phyloP scores from a whole-genome alignment of 176 grass and related monocot genomes.

The Neostapfia colusana region DNA sequence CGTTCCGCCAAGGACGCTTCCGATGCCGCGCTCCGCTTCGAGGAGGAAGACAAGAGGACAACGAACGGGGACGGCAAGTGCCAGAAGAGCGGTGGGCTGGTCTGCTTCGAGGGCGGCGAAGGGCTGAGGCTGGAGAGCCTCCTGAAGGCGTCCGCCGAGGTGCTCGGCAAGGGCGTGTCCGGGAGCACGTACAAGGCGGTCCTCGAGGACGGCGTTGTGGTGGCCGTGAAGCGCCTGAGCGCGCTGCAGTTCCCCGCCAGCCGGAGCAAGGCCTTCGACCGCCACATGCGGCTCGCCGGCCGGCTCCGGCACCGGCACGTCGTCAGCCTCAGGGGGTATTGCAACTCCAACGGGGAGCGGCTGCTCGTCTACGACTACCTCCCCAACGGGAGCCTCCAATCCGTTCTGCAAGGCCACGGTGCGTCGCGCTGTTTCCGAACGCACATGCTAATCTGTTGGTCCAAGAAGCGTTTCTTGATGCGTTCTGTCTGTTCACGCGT shows the following conservation, averaged over 20 bases:
- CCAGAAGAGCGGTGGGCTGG: slow-evolving; percentile 44
- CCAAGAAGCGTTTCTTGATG: slow-evolving; percentile 20
- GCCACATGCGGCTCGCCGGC: slow-evolving; percentile 61
- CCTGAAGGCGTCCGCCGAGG: slow-evolving; percentile 71
- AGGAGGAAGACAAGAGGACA: slow-evolving; percentile 26
- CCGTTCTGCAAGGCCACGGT: slow-evolving; percentile 49
- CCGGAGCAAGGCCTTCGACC: slow-evolving; percentile 65
- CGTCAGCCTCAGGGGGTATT: slow-evolving; percentile 65
- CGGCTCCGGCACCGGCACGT: slow-evolving; percentile 61
- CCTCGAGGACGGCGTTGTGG: slow-evolving; percentile 65
- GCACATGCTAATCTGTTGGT: background rate
- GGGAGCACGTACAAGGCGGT: slow-evolving; percentile 79
- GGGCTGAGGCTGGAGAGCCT: slow-evolving; percentile 71
- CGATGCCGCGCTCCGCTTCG: slow-evolving; percentile 12
- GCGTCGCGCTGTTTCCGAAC: background rate
- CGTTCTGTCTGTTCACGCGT: background rate
- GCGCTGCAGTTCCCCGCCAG: slow-evolving; percentile 53
- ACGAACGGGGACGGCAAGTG: slow-evolving; percentile 25
- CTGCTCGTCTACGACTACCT: slow-evolving; percentile 76
- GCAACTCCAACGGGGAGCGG: slow-evolving; percentile 63
- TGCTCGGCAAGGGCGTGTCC: slow-evolving; percentile 75
- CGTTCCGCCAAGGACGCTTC: slow-evolving; percentile 11
- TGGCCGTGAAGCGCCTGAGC: slow-evolving; percentile 78
- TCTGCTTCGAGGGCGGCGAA: slow-evolving; percentile 71
- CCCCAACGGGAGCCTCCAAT: slow-evolving; percentile 61